These are phyloP conservation scores for Lanmaoa pseudosensibilis DNA, from an alignment of 768 basidiomycete genomes.

Conservation along the genomic window DNA sequence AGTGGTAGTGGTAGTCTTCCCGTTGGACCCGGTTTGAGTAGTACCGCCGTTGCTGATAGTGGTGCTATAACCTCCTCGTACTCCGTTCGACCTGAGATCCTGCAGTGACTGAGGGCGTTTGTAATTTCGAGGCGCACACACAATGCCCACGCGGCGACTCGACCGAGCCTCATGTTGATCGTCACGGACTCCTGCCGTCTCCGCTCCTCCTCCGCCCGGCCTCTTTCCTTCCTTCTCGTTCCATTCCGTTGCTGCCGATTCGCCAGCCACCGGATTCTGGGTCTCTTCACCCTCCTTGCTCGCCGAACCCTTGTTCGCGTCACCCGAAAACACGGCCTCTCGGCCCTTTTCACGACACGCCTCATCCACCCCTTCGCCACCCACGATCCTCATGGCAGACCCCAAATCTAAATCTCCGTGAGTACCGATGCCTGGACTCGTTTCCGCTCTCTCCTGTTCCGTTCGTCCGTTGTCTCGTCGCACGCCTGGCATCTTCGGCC, in stretches of 20 bases:
- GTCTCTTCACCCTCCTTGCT: constrained; percentile 1
- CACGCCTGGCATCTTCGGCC: constrained; percentile 4
- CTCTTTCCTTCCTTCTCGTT: neutral
- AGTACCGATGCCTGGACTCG: constrained; percentile 4
- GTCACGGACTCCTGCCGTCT: constrained; percentile 16
- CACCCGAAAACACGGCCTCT: constrained; percentile 24
- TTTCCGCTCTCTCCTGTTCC: neutral
- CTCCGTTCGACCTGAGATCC: constrained; percentile 25
- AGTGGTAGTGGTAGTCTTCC: constrained; percentile 1
- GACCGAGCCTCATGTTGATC: constrained; percentile 40
- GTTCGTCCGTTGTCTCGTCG: neutral
- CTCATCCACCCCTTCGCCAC: constrained; percentile 20
- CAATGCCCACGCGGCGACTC: constrained; percentile 43
- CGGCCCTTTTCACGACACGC: constrained; percentile 23
- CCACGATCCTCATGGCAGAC: constrained; percentile 28
- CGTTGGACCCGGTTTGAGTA: constrained; percentile 8
- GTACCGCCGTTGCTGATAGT: constrained; percentile 11
- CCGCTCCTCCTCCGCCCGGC: constrained; percentile 22
- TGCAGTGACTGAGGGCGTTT: constrained; percentile 34
- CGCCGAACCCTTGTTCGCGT: constrained; percentile 14
- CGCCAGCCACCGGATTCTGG: constrained; percentile 1
- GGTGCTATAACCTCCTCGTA: constrained; percentile 8
- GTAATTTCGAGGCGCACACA: constrained; percentile 37
- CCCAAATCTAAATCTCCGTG: constrained; percentile 26
- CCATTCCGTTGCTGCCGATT: constrained; percentile 4